phyloP scores from a whole-genome alignment of 2,329 filamentous ascomycete species.

The Colletotrichum sp. region DNA sequence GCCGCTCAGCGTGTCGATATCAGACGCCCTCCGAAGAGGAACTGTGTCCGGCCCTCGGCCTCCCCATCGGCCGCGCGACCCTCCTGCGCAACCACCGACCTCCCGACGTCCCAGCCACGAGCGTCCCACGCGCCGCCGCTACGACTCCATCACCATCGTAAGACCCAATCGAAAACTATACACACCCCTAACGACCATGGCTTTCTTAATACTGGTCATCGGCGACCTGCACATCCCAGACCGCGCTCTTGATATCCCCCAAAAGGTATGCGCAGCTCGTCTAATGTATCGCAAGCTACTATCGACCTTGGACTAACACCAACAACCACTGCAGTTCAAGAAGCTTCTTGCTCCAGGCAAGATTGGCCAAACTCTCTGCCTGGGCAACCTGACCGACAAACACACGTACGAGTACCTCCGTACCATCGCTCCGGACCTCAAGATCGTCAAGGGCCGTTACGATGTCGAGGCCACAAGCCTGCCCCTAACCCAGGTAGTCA shows the following conservation, averaged over 20 bases:
- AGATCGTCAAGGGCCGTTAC: slow-evolving; percentile 71
- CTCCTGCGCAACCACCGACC: background rate
- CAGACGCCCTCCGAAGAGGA: background rate
- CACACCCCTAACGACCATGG: slow-evolving; percentile 63
- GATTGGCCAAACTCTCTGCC: slow-evolving; percentile 81
- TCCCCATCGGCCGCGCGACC: slow-evolving; percentile 1
- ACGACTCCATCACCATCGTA: background rate
- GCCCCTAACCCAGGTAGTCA: slow-evolving; percentile 69
- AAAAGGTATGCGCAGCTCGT: slow-evolving; percentile 66
- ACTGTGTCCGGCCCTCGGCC: background rate
- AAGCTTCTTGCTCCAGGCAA: slow-evolving; percentile 85
- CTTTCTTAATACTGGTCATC: slow-evolving; percentile 88
- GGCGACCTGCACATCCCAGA: slow-evolving; percentile 95
- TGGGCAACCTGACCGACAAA: slow-evolving; percentile 82
- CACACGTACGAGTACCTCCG: slow-evolving; percentile 82
- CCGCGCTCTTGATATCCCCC: slow-evolving; percentile 86
- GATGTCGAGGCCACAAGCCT: slow-evolving; percentile 71
- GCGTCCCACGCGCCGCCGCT: background rate
- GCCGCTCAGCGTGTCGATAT: background rate
- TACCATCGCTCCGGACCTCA: slow-evolving; percentile 73
- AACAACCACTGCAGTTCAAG: slow-evolving; percentile 66
- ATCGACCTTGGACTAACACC: background rate
- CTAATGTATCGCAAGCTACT: background rate
- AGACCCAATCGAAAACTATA: background rate
- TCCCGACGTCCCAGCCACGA: background rate